Evolutionary conservation across 108 stramenopile genomes (phyloP).

Genomic region (Pseudonitzschia pungens): DNA sequence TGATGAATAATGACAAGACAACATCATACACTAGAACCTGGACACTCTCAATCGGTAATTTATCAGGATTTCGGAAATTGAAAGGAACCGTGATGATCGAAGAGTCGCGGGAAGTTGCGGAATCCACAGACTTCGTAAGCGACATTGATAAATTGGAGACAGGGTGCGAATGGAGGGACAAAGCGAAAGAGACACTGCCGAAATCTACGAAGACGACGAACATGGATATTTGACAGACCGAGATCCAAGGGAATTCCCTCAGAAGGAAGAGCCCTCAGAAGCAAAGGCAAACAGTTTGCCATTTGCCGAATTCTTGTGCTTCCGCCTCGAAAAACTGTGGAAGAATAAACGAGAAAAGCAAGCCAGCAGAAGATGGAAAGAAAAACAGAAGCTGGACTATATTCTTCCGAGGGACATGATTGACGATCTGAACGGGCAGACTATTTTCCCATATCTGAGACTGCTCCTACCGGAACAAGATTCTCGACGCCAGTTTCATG

Average conservation of each 20-base stretch:
- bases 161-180: neutral
- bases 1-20: no score
- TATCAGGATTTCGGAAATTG: no score
- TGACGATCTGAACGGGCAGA: constrained; percentile 23
- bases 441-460: constrained; percentile 68
- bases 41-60: no score
- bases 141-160: neutral
- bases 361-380: constrained; percentile 20
- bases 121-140: neutral
- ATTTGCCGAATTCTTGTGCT: constrained; percentile 46
- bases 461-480: constrained; percentile 74
- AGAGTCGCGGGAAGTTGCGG: no score
- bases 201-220: constrained; percentile 18
- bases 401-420: constrained; percentile 46
- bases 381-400: constrained; percentile 42
- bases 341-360: constrained; percentile 26
- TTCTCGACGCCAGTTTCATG: constrained; percentile 45
- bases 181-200: neutral
- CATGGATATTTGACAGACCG: constrained; percentile 26
- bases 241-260: constrained; percentile 5
- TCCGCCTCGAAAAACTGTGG: constrained; percentile 63
- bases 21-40: no score
- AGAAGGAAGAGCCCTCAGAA: constrained; percentile 50
- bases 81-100: no score
- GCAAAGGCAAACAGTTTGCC: constrained; percentile 50